Conservation (phyloP, 2,329 filamentous ascomycete species). For the Epichloe uncinata region DNA sequence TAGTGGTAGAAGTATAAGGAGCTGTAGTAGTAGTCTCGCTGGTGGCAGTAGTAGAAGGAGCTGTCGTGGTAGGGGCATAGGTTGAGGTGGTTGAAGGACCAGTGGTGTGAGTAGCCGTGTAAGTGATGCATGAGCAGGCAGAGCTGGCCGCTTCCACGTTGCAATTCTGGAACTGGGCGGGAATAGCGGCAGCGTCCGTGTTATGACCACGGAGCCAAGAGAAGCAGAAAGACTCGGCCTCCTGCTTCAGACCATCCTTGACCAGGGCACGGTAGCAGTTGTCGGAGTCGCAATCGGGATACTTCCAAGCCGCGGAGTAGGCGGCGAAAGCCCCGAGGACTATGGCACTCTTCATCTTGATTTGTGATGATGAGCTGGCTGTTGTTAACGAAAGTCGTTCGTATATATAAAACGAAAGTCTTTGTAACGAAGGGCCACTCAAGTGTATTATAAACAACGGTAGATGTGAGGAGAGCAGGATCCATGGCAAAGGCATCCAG, state of each 20-base stretch:
- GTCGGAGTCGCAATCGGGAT: constrained; percentile 18
- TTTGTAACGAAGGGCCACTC: constrained; percentile 3
- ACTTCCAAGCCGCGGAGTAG: constrained; percentile 15
- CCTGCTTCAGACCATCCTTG: constrained; percentile 17
- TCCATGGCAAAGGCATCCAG: neutral
- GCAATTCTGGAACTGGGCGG: constrained; percentile 20
- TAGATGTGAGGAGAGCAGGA: neutral
- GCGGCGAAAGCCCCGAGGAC: constrained; percentile 20
- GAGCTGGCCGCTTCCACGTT: constrained; percentile 14
- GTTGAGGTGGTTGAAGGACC: neutral
- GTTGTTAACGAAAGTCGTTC: constrained; percentile 13
- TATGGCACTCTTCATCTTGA: constrained; percentile 21
- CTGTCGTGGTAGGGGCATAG: neutral
- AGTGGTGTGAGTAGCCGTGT: constrained; percentile 18
- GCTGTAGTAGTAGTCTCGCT: constrained; percentile 1
- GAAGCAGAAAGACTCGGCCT: constrained; percentile 20
- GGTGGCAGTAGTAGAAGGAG: neutral
- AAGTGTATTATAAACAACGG: neutral
- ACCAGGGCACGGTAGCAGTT: constrained; percentile 25
- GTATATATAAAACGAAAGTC: constrained; percentile 1
- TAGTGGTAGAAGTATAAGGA: neutral
- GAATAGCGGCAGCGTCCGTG: constrained; percentile 16
- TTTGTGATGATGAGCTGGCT: neutral
- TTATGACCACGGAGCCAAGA: constrained; percentile 18
- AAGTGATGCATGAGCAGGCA: constrained; percentile 25